Conservation (phyloP, 2,329 filamentous ascomycete species). For the Endocalyx cinctus region DNA sequence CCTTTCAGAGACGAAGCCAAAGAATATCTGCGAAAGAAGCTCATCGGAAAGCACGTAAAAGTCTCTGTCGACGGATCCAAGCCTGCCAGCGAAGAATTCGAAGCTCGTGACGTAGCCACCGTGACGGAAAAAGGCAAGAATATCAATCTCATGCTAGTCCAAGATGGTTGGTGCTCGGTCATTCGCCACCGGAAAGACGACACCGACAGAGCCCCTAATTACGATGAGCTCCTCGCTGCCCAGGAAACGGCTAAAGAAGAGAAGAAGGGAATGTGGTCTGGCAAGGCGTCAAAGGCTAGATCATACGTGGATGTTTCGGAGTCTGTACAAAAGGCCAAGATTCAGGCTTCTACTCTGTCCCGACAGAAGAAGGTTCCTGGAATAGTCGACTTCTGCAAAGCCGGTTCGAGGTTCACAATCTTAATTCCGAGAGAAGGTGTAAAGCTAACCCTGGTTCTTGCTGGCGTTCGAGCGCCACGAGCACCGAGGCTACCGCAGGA, state of each 20-base stretch:
- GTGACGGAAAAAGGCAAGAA: slow-evolving; percentile 82
- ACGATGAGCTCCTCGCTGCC: slow-evolving; percentile 79
- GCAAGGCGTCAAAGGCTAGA: slow-evolving; percentile 79
- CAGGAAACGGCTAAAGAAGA: slow-evolving; percentile 81
- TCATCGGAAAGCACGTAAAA: slow-evolving; percentile 94
- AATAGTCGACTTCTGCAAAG: slow-evolving; percentile 95
- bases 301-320: slow-evolving; percentile 88
- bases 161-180: slow-evolving; percentile 88
- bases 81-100: slow-evolving; percentile 82
- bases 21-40: slow-evolving; percentile 86
- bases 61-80: slow-evolving; percentile 87
- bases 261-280: slow-evolving; percentile 91
- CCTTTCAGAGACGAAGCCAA: slow-evolving; percentile 92
- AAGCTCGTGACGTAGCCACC: slow-evolving; percentile 91
- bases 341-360: slow-evolving; percentile 81
- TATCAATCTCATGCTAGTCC: slow-evolving; percentile 77
- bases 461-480: slow-evolving; percentile 83
- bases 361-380: slow-evolving; percentile 90
- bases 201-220: slow-evolving; percentile 87
- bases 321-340: slow-evolving; percentile 89
- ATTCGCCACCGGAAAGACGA: slow-evolving; percentile 95
- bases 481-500: slow-evolving; percentile 76
- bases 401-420: slow-evolving; percentile 90
- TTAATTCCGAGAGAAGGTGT: slow-evolving; percentile 88
- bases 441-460: slow-evolving; percentile 92